Percentiles rank a stretch among this genome's conserved stretches.
phyloP scores from a whole-genome alignment of 1,284 basidiomycete species.

The Cryptococcus sp. region DNA sequence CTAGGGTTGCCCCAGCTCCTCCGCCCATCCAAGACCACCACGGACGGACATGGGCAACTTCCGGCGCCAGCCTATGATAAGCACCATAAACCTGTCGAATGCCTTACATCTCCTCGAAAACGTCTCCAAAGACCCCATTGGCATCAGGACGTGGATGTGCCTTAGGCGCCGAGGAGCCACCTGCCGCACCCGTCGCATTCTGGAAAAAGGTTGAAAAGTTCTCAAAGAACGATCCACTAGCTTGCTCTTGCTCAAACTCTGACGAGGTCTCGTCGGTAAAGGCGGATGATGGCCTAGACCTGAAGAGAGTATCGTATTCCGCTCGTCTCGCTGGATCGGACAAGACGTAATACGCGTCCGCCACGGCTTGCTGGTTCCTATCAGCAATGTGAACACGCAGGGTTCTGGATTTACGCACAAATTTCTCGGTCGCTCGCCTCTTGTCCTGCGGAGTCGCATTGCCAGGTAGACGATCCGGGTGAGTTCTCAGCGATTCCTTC shows the following conservation, averaged over 20 bases:
- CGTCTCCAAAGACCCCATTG: constrained; percentile 76
- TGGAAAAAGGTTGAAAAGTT: constrained; percentile 68
- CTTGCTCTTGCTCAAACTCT: constrained; percentile 54
- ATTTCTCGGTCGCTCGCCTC: constrained; percentile 70
- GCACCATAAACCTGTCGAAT: neutral
- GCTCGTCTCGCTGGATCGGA: constrained; percentile 69
- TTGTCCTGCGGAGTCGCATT: constrained; percentile 69
- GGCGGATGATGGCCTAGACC: constrained; percentile 49
- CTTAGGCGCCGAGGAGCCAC: constrained; percentile 14
- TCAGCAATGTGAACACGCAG: neutral
- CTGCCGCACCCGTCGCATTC: constrained; percentile 39
- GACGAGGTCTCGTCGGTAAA: constrained; percentile 40
- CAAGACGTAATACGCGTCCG: constrained; percentile 94
- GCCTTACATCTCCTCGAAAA: constrained; percentile 73
- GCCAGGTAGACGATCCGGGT: constrained; percentile 75
- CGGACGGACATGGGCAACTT: constrained; percentile 43
- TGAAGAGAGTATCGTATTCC: constrained; percentile 71
- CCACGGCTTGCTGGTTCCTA: constrained; percentile 70
- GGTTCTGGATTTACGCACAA: constrained; percentile 47
- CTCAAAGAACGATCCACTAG: constrained; percentile 70
- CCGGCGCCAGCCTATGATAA: constrained; percentile 42
- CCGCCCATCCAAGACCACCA: constrained; percentile 58
- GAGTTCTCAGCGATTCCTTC: constrained; percentile 58
- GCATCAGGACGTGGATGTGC: constrained; percentile 62
- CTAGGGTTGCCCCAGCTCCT: constrained; percentile 59